Percentiles rank a stretch among this genome's conserved stretches.
Evolutionary conservation across 306 rosid species (phyloP).

Genomic region (Rosa chinensis): DNA sequence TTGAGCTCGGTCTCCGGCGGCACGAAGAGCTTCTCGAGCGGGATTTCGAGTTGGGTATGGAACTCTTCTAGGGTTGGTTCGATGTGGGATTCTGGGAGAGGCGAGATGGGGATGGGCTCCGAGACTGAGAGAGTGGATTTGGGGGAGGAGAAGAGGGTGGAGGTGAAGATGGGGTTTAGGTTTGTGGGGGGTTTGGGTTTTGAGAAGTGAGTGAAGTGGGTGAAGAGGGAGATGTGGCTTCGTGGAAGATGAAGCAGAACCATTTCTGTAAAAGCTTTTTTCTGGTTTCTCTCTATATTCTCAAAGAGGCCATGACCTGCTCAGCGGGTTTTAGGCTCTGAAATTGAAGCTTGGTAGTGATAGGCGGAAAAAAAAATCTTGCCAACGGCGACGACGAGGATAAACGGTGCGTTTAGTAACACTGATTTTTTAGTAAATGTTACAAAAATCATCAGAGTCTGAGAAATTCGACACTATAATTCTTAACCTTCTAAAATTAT

Average conservation of each 20-base stretch:
- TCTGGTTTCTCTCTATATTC: neutral
- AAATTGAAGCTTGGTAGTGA: neutral
- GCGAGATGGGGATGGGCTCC: slow-evolving; percentile 39
- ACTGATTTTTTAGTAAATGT: too few species aligned
- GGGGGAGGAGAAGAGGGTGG: slow-evolving; percentile 26
- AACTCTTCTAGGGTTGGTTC: slow-evolving; percentile 5
- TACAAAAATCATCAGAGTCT: too few species aligned
- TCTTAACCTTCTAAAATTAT: too few species aligned
- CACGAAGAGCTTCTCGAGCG: slow-evolving; percentile 69
- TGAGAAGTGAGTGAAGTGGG: slow-evolving; percentile 24
- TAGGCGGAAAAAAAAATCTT: neutral
- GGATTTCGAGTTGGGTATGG: slow-evolving; percentile 12
- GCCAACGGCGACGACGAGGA: neutral
- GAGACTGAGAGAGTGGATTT: slow-evolving; percentile 56
- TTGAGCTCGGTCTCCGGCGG: slow-evolving; percentile 74
- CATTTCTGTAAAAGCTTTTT: slow-evolving; percentile 34
- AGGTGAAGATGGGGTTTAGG: slow-evolving; percentile 22
- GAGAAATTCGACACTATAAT: too few species aligned
- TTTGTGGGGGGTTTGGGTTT: slow-evolving; percentile 27
- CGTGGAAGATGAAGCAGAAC: slow-evolving; percentile 50
- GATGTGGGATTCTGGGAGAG: slow-evolving; percentile 19
- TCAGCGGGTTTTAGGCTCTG: neutral
- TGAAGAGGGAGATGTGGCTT: slow-evolving; percentile 28
- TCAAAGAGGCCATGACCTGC: slow-evolving; percentile 10
- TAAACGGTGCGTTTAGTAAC: neutral